phyloP scores from a whole-genome alignment of 192 early-diverging fungal genomes.

The Gamsiella multidivaricata region DNA sequence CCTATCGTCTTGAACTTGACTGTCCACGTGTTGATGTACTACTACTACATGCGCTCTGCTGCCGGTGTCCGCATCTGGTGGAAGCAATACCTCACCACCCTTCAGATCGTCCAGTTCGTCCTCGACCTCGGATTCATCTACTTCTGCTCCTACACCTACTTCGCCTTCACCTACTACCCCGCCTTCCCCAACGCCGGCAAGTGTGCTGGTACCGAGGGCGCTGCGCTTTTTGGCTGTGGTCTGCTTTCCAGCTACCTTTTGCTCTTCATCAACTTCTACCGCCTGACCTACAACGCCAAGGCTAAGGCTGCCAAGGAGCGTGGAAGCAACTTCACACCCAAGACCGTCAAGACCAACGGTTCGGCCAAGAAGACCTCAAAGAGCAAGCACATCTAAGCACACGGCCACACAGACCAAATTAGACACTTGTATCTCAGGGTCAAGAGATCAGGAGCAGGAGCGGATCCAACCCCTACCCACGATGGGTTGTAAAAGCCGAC shows the following conservation, averaged over 20 bases:
- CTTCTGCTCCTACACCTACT: slow-evolving; percentile 87
- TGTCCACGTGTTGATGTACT: slow-evolving; percentile 94
- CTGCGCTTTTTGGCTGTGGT: slow-evolving; percentile 85
- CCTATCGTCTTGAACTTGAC: slow-evolving; percentile 85
- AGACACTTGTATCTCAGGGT: no score
- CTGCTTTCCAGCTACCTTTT: slow-evolving; percentile 84
- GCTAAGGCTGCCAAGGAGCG: slow-evolving; percentile 57
- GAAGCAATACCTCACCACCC: slow-evolving; percentile 92
- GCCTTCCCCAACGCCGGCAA: slow-evolving; percentile 68
- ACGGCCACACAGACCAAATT: neutral
- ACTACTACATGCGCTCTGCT: slow-evolving; percentile 87
- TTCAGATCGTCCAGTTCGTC: slow-evolving; percentile 92
- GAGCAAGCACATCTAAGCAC: slow-evolving; percentile 49
- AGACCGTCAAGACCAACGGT: slow-evolving; percentile 27
- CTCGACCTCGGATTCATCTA: slow-evolving; percentile 89
- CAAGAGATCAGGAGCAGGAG: neutral
- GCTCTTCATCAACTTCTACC: slow-evolving; percentile 93
- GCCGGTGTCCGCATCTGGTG: slow-evolving; percentile 86
- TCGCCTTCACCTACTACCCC: slow-evolving; percentile 73
- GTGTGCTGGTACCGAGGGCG: slow-evolving; percentile 80
- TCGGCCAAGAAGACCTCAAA: slow-evolving; percentile 35
- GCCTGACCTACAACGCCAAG: slow-evolving; percentile 78
- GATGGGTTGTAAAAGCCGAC: no score
- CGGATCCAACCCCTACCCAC: no score
- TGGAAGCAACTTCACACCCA: slow-evolving; percentile 40